Conservation (phyloP, 2,329 filamentous ascomycete species). For the Didymella exigua region DNA sequence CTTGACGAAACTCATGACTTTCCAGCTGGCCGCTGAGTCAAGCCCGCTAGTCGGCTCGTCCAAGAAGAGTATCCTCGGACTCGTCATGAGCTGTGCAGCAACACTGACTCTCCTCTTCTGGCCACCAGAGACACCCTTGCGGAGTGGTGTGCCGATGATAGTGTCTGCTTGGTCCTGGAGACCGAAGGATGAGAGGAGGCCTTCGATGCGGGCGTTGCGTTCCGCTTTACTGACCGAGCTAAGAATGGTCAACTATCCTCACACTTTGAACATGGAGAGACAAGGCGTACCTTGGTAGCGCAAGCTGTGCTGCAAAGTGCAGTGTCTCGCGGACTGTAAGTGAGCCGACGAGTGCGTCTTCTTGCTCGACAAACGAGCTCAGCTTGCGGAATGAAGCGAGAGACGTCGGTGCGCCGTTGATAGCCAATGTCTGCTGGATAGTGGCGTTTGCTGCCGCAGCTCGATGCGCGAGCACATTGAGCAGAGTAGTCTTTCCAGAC, state of each 20-base stretch:
- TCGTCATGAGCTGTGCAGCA: constrained; percentile 80
- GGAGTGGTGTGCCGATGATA: constrained; percentile 79
- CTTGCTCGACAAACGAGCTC: constrained; percentile 83
- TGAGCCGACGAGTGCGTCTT: constrained; percentile 81
- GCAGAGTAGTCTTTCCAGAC: constrained; percentile 80
- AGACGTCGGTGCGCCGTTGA: constrained; percentile 67
- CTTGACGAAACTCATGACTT: constrained; percentile 76
- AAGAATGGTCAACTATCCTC: constrained; percentile 14
- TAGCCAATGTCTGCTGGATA: constrained; percentile 60
- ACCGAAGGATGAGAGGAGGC: constrained; percentile 74
- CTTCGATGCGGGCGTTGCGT: constrained; percentile 66
- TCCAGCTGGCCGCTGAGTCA: constrained; percentile 76
- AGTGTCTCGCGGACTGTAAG: constrained; percentile 82
- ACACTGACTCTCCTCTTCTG: constrained; percentile 83
- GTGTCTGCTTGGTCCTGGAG: constrained; percentile 71
- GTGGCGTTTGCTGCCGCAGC: constrained; percentile 59
- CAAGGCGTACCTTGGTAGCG: constrained; percentile 52
- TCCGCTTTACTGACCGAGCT: constrained; percentile 62
- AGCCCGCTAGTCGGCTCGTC: constrained; percentile 85
- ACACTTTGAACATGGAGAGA: not conserved
- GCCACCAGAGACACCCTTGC: constrained; percentile 82
- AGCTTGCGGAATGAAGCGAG: constrained; percentile 65
- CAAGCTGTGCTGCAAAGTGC: constrained; percentile 74
- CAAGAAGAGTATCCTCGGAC: constrained; percentile 79
- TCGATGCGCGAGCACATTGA: constrained; percentile 77